Base-by-base conservation (phyloP, 2,329 filamentous ascomycete genomes). In the Orbilia blumenaviensis region DNA sequence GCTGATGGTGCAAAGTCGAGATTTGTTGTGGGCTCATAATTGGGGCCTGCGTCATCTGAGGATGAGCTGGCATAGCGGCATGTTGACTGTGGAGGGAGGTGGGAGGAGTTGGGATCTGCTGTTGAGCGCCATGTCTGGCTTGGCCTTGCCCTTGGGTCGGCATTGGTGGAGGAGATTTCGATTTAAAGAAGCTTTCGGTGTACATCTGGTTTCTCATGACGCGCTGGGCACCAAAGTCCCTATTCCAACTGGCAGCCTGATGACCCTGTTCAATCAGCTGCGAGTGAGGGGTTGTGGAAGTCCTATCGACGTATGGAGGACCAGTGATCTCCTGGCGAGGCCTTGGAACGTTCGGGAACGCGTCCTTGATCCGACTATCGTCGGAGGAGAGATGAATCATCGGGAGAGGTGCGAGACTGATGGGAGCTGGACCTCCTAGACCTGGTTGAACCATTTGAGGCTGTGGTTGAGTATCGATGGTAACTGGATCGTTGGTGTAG, bases 301-400 rank as follows among this genome's bases (percentile, higher is more conserved):
- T 92, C 79, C 93, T 88, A 82, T 98, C 95, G 82, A 94, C 91
- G 83, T 97, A 99, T 8, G 93, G 87, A 38, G 91, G 89, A 23
- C 94, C 95, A 12, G 91, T 89, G 77, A 97, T 89, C 81, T 98
- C 95, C 83, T 97, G 95, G 78, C 94, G 89, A 21, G 93, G 92
- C 63, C 93, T 91, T 77, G 92, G 90, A 78, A 97, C 92, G 29
- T 75, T 75, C 81, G 89, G 90, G 80, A 90, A 91, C 82, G 94
- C 96, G 82, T 96, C 93, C 81, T 91, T 89, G 77, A 91, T 87
- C 80, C 92, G 88, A 78, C 90, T 88, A 81, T 94, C 90, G 81
- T 91, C 91, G 83, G 92, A 88, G 81, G 90, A 88, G 83, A 92
- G 87, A 82, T 93, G 92, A 84, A 96, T 94, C 87, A 94, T 92